These are phyloP conservation scores for Colletotrichum sp. DNA, from an alignment of 2,329 filamentous ascomycete genomes.

Conservation along the genomic window DNA sequence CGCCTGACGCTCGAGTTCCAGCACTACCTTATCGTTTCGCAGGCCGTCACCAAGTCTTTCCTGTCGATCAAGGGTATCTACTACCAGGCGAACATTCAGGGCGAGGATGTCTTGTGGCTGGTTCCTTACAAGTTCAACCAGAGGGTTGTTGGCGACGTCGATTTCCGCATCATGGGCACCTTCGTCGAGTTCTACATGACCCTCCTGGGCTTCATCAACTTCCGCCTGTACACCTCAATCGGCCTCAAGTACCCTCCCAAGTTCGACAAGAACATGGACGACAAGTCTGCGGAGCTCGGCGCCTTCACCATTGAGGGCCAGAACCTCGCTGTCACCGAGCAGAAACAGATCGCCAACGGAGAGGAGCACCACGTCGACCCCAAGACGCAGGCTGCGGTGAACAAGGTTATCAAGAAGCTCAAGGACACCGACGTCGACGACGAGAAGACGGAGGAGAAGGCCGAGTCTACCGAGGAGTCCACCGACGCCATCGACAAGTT, in stretches of 20 bases:
- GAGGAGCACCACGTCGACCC: constrained; percentile 62
- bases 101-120: constrained; percentile 95
- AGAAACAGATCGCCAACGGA: constrained; percentile 59
- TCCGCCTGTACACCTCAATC: constrained; percentile 87
- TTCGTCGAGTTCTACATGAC: constrained; percentile 99
- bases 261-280: constrained; percentile 87
- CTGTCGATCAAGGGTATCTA: constrained; percentile 99
- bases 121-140: constrained; percentile 99
- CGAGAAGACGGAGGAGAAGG: constrained; percentile 43
- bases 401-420: constrained; percentile 73
- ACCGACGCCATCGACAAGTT: constrained; percentile 86
- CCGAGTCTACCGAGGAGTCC: constrained; percentile 43
- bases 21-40: constrained; percentile 93
- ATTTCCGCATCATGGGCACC: constrained; percentile 99
- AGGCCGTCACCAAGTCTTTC: constrained; percentile 94
- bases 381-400: constrained; percentile 68
- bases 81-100: constrained; percentile 97
- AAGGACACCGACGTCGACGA: constrained; percentile 57
- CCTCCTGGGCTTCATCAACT: constrained; percentile 94
- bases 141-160: constrained; percentile 88
- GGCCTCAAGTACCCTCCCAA: constrained; percentile 96
- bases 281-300: constrained; percentile 85
- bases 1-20: constrained; percentile 94
- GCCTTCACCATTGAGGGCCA: constrained; percentile 88
- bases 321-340: constrained; percentile 62